These are phyloP conservation scores for Acrodontium crateriforme DNA, from an alignment of 2,329 filamentous ascomycete species.

Conservation along the genomic window DNA sequence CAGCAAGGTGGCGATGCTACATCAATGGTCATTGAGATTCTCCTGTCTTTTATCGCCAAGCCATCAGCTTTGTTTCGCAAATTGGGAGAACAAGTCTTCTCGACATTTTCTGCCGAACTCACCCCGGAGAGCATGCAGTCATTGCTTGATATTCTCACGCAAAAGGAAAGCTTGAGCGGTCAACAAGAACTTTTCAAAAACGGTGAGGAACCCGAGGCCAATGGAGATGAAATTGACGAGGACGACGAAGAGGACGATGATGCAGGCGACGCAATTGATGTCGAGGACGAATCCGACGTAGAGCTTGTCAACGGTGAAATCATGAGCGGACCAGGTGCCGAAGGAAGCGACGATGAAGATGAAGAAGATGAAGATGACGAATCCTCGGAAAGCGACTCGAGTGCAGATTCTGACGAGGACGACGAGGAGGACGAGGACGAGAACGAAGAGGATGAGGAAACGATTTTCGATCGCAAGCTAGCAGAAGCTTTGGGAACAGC, in stretches of 20 bases:
- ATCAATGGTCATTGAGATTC: slow-evolving; percentile 68
- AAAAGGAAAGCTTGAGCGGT: slow-evolving; percentile 68
- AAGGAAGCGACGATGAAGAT: slow-evolving; percentile 17
- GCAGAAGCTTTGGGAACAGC: slow-evolving; percentile 66
- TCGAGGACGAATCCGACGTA: slow-evolving; percentile 23
- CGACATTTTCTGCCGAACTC: slow-evolving; percentile 63
- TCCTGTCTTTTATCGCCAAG: slow-evolving; percentile 79
- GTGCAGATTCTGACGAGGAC: slow-evolving; percentile 6
- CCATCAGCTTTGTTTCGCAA: slow-evolving; percentile 74
- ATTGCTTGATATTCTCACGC: slow-evolving; percentile 54
- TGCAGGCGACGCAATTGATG: slow-evolving; percentile 18
- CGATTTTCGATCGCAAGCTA: slow-evolving; percentile 60
- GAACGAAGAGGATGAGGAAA: slow-evolving; percentile 42
- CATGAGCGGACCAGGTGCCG: slow-evolving; percentile 9
- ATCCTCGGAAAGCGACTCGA: slow-evolving; percentile 10
- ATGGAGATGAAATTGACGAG: slow-evolving; percentile 12
- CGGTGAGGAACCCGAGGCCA: slow-evolving; percentile 17
- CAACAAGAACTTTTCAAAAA: slow-evolving; percentile 76
- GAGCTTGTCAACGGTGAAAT: slow-evolving; percentile 21
- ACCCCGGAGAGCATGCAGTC: slow-evolving; percentile 58
- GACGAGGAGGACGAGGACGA: slow-evolving; percentile 30
- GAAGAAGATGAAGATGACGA: slow-evolving; percentile 19
- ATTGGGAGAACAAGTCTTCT: slow-evolving; percentile 77
- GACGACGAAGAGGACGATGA: slow-evolving; percentile 9
- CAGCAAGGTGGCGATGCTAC: slow-evolving; percentile 36